A percentile compares a stretch with the other conserved stretches of the same genome.
These are phyloP conservation scores for Auricularia auricula-judae DNA, from an alignment of 768 basidiomycete genomes.

Conservation along the genomic window DNA sequence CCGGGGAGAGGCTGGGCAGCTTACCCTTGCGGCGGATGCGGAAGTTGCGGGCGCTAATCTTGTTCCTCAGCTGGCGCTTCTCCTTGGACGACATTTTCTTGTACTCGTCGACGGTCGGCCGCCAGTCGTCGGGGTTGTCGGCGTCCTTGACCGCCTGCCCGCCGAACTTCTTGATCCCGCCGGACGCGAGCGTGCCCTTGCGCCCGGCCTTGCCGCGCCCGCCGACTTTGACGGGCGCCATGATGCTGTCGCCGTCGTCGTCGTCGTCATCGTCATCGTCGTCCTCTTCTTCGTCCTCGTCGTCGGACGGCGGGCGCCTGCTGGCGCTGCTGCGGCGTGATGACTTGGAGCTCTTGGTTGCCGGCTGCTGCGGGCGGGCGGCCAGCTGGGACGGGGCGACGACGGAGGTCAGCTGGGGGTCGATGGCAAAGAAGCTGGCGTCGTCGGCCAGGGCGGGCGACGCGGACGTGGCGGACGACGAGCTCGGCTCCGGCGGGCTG, in stretches of 20 bases:
- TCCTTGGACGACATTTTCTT: conserved; percentile 92
- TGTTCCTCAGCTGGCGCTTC: conserved; percentile 92
- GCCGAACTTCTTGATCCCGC: conserved; percentile 39
- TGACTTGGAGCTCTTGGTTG: too few species aligned
- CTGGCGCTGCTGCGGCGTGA: too few species aligned
- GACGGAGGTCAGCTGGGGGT: conserved; percentile 53
- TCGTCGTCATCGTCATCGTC: conserved; percentile 24
- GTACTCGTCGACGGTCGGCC: conserved; percentile 85
- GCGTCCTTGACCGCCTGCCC: conserved; percentile 32
- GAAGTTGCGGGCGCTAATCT: conserved; percentile 93
- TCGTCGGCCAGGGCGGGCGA: conserved; percentile 17
- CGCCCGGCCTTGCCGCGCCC: conserved; percentile 46
- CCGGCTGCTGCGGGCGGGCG: not conserved
- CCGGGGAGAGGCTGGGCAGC: conserved; percentile 7
- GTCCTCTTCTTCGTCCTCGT: conserved; percentile 24
- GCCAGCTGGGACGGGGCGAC: conserved; percentile 3
- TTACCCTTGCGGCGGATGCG: conserved; percentile 86
- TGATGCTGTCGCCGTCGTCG: conserved; percentile 25
- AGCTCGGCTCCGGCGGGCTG: conserved; percentile 16
- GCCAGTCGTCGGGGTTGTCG: conserved; percentile 65
- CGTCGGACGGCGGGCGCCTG: conserved; percentile 10
- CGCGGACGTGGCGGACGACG: conserved; percentile 10
- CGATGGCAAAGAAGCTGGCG: conserved; percentile 35
- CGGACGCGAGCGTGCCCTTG: conserved; percentile 60
- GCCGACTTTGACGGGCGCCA: conserved; percentile 44